phyloP scores from a whole-genome alignment of 139 green algal species.

The Zygnema circumcarinatum region DNA sequence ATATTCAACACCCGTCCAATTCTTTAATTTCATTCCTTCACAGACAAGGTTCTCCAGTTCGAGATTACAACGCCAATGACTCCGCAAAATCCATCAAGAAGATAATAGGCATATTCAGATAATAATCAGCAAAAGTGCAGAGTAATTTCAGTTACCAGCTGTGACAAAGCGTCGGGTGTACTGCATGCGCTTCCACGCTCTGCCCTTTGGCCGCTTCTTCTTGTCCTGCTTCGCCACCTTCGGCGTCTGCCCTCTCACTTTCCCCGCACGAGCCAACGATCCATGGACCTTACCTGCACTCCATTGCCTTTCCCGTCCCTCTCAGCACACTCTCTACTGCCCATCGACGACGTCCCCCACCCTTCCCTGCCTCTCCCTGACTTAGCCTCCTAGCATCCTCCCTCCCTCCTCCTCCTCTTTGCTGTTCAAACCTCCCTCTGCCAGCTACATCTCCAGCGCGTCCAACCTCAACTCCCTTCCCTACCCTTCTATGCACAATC shows the following conservation, averaged over 20 bases:
- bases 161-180: constrained; percentile 98
- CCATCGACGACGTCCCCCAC: background rate
- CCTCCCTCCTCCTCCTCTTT: background rate
- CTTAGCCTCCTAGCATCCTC: background rate
- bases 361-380: background rate
- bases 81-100: background rate
- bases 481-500: background rate
- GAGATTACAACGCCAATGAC: background rate
- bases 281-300: constrained; percentile 96
- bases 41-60: constrained; percentile 20
- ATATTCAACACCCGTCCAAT: constrained; percentile 42
- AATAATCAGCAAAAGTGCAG: no score
- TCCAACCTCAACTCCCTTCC: background rate
- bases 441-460: background rate
- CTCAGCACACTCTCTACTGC: background rate
- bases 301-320: background rate
- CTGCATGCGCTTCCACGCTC: constrained; percentile 90
- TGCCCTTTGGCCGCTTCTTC: constrained; percentile 91
- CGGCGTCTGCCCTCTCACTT: constrained; percentile 97
- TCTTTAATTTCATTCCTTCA: constrained; percentile 35
- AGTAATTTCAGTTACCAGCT: no score
- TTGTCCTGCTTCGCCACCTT: constrained; percentile 99
- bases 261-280: constrained; percentile 97
- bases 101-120: no score
- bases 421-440: background rate